Conservation (phyloP, 106 monocot species). For the Alisma plantagoaquatica region DNA sequence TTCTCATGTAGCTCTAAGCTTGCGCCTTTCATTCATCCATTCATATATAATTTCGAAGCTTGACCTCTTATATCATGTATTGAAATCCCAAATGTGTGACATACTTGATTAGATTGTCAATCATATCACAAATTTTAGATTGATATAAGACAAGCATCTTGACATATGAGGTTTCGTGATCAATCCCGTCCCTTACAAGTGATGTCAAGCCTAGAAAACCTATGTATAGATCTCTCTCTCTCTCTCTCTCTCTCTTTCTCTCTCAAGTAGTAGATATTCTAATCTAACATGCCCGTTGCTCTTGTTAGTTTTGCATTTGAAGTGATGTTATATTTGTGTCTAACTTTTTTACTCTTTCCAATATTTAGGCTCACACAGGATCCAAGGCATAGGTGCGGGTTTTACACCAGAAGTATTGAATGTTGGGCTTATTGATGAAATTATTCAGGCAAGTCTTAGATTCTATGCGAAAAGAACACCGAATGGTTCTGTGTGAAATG, state of each 20-base stretch:
- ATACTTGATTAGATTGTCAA: not conserved
- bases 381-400: constrained; percentile 24
- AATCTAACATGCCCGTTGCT: too few relatives aligned
- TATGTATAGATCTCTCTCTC: too few relatives aligned
- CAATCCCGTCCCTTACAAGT: too few relatives aligned
- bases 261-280: not conserved
- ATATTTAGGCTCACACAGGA: constrained; percentile 22
- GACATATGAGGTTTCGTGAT: too few relatives aligned
- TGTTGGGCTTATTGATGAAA: constrained; percentile 13
- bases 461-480: not conserved
- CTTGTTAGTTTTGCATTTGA: too few relatives aligned
- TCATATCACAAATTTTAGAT: too few relatives aligned
- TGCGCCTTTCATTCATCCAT: not conserved
- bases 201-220: too few relatives aligned
- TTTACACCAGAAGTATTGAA: constrained; percentile 23
- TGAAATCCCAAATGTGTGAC: not conserved
- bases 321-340: not conserved
- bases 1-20: too few relatives aligned
- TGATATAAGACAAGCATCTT: too few relatives aligned
- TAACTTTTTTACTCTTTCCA: not conserved
- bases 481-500: not conserved
- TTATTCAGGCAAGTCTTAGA: constrained; percentile 12
- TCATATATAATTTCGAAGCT: not conserved
- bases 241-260: not conserved
- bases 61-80: not conserved